Conservation (phyloP, 2,329 filamentous ascomycete species). For the Fusarium sp. region DNA sequence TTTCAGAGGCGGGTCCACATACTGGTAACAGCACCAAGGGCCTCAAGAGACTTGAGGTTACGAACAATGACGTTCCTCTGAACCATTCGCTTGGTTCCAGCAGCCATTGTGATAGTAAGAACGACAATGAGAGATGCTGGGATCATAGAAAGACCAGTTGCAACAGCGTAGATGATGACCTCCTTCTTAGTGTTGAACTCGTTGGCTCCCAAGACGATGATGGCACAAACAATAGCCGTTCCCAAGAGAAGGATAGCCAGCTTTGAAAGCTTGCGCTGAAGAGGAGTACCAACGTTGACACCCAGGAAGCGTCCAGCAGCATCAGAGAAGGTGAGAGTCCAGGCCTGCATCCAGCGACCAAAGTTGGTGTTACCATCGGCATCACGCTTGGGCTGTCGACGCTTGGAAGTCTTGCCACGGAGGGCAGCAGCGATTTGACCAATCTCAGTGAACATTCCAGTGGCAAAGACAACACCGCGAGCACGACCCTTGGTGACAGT, state of each 20-base stretch:
- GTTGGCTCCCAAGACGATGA: constrained; percentile 78
- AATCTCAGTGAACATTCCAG: constrained; percentile 72
- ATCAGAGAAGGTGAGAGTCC: constrained; percentile 60
- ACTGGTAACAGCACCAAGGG: constrained; percentile 67
- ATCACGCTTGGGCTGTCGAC: constrained; percentile 55
- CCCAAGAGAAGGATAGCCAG: constrained; percentile 75
- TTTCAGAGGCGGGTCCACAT: constrained; percentile 14
- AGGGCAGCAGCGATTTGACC: constrained; percentile 68
- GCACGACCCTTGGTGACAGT: constrained; percentile 72
- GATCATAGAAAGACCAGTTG: constrained; percentile 63
- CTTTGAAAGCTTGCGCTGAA: constrained; percentile 76
- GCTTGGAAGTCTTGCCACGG: constrained; percentile 51
- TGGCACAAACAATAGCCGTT: constrained; percentile 75
- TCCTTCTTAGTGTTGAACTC: constrained; percentile 64
- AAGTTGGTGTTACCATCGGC: constrained; percentile 55
- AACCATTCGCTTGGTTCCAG: constrained; percentile 65
- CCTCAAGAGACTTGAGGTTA: constrained; percentile 65
- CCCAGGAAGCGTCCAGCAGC: constrained; percentile 73
- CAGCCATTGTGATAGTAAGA: constrained; percentile 71
- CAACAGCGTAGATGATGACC: constrained; percentile 68
- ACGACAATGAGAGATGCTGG: constrained; percentile 62
- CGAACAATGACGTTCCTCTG: constrained; percentile 65
- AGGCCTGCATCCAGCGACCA: constrained; percentile 51
- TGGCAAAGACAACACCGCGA: constrained; percentile 70
- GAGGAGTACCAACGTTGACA: constrained; percentile 75